Evolutionary conservation across 306 rosid genomes (phyloP).

Genomic region (Corylus americana): DNA sequence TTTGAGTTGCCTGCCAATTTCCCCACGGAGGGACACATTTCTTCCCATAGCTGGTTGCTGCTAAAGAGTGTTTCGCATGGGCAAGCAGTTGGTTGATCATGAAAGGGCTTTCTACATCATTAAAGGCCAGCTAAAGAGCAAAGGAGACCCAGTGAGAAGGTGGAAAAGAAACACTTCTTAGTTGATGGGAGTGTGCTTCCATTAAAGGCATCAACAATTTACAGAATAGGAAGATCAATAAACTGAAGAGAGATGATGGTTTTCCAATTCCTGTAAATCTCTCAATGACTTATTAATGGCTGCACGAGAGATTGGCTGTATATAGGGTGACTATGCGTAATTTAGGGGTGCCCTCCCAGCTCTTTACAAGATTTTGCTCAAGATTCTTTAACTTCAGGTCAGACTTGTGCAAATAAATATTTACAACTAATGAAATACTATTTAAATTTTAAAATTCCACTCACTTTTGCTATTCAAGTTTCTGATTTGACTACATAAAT

Average conservation of each 20-base stretch:
- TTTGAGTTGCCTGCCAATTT: conserved; percentile 44
- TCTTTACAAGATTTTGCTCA: not conserved
- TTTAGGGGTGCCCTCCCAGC: not conserved
- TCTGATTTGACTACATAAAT: not conserved
- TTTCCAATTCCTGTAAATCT: not conserved
- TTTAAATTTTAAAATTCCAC: conserved; percentile 2
- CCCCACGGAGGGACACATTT: conserved; percentile 45
- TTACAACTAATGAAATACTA: not conserved
- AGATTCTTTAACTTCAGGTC: conserved; percentile 30
- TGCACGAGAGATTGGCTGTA: conserved; percentile 2
- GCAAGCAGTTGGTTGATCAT: not conserved
- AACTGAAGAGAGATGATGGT: not conserved
- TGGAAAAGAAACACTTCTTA: not conserved
- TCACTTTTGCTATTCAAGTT: not conserved
- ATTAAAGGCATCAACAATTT: not conserved
- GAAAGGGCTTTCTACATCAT: not conserved
- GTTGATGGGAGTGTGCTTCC: not conserved
- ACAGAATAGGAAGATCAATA: conserved; percentile 13
- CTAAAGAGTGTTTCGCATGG: conserved; percentile 13
- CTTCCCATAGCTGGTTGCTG: conserved; percentile 61
- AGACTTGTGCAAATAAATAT: conserved; percentile 19
- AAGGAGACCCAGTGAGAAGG: not conserved
- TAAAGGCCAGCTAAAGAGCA: conserved; percentile 12
- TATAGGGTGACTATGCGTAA: not conserved
- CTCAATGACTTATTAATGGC: conserved; percentile 11